A percentile compares a stretch with the other conserved stretches of the same genome.
phyloP scores from a whole-genome alignment of 257 asterid genomes.

The Scutellaria baicalensis region DNA sequence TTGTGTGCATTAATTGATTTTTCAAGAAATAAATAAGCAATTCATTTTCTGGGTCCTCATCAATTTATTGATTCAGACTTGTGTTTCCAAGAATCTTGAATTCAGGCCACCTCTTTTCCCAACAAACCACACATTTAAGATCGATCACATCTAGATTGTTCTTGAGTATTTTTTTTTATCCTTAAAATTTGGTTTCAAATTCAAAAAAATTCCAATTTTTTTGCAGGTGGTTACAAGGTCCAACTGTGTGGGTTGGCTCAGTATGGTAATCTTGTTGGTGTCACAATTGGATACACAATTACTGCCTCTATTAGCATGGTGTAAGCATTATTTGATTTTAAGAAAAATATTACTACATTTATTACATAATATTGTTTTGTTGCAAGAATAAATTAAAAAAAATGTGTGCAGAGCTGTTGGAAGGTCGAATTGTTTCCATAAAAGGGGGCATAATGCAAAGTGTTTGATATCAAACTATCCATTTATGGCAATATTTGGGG shows the following conservation, averaged over 20 bases:
- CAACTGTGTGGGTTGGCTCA: constrained; percentile 67
- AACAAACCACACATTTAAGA: neutral
- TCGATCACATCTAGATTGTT: neutral
- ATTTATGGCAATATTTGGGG: constrained; percentile 53
- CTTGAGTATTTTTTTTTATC: neutral
- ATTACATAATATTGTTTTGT: no score
- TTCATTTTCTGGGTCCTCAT: neutral
- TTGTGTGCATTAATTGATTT: neutral
- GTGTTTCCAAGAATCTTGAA: constrained; percentile 4
- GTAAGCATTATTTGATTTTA: no score
- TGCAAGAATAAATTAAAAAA: no score
- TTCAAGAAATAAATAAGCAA: neutral
- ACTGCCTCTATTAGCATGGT: constrained; percentile 74
- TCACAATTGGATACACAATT: constrained; percentile 73
- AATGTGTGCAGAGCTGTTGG: no score
- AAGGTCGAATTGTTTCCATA: constrained; percentile 76
- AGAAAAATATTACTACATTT: no score
- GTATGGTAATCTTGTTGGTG: constrained; percentile 59
- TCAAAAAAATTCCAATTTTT: no score
- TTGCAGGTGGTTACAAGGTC: constrained; percentile 51
- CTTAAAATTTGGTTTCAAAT: no score
- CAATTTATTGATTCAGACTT: neutral
- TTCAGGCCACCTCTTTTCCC: neutral
- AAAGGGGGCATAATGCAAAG: constrained; percentile 36
- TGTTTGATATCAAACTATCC: constrained; percentile 54